phyloP scores from a whole-genome alignment of 768 basidiomycete species.

The Neoboletus brunneissimus region DNA sequence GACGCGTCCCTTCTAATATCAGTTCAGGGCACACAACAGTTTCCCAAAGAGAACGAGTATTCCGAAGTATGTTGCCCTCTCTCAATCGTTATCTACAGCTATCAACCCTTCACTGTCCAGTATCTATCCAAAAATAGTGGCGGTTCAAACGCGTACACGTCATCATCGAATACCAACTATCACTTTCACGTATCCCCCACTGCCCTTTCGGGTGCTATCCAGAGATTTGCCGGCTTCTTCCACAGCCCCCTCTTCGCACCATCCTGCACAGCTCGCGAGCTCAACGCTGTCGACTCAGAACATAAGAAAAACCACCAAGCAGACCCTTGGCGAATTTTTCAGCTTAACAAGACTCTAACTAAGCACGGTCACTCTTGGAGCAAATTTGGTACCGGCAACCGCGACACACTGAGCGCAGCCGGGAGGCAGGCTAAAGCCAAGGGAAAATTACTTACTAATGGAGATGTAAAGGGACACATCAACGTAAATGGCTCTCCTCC shows the following conservation, averaged over 20 bases:
- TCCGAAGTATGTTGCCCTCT: conserved; percentile 54
- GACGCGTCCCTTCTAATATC: neutral
- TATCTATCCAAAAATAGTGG: conserved; percentile 82
- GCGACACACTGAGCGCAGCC: conserved; percentile 63
- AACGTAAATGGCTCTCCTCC: conserved; percentile 21
- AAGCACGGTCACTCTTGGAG: conserved; percentile 79
- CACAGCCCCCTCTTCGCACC: conserved; percentile 87
- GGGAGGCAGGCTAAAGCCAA: conserved; percentile 56
- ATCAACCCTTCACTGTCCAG: conserved; percentile 32
- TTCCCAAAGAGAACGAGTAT: conserved; percentile 93
- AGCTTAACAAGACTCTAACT: conserved; percentile 85
- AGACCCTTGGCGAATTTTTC: conserved; percentile 93
- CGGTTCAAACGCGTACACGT: conserved; percentile 89
- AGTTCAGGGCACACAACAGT: conserved; percentile 72
- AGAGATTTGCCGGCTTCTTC: conserved; percentile 85
- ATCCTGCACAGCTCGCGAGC: conserved; percentile 82
- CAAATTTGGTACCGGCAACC: conserved; percentile 90
- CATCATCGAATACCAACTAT: conserved; percentile 89
- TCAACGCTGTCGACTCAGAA: conserved; percentile 96
- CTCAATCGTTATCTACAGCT: neutral
- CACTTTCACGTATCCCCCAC: conserved; percentile 69
- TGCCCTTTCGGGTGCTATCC: conserved; percentile 65
- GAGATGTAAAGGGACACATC: conserved; percentile 24
- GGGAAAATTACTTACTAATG: conserved; percentile 37
- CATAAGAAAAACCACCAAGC: conserved; percentile 93